A percentile compares a stretch with the other conserved stretches of the same genome.
phyloP scores from a whole-genome alignment of 2,329 filamentous ascomycete genomes.

The Penicillium sp. region DNA sequence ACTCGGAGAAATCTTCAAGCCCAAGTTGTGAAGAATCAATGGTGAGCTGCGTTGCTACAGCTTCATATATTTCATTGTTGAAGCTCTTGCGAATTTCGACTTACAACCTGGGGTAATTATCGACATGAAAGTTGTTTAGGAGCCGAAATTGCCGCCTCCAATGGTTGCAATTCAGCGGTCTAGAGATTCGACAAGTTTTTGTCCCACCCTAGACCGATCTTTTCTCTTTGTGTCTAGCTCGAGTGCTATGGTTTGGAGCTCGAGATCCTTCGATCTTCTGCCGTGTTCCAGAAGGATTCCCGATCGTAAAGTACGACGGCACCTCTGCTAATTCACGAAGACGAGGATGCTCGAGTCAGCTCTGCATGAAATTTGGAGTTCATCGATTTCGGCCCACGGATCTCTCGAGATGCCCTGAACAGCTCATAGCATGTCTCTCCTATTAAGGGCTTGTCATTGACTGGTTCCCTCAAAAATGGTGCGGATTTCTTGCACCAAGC shows the following conservation, averaged over 20 bases:
- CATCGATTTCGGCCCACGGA: neutral
- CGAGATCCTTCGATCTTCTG: conserved; percentile 8
- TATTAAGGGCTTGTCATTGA: no score
- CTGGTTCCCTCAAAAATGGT: no score
- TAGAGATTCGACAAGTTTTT: neutral
- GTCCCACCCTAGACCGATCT: neutral
- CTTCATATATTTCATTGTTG: neutral
- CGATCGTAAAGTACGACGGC: neutral
- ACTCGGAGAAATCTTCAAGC: neutral
- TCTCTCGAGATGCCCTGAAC: neutral
- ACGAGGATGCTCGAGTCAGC: neutral
- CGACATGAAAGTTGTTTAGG: neutral
- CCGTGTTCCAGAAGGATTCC: conserved; percentile 6
- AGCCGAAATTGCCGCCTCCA: conserved; percentile 6
- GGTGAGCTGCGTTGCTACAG: neutral
- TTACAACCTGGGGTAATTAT: neutral
- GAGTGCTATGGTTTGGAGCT: neutral
- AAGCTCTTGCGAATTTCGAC: neutral
- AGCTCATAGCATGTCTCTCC: no score
- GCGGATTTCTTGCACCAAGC: no score
- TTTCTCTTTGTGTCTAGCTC: neutral
- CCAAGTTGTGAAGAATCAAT: neutral
- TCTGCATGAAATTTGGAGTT: neutral
- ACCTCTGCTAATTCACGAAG: neutral
- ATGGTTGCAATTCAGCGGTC: neutral